Evolutionary conservation across 257 asterid species (phyloP), one percentile per base, ranked within the genome.

Genomic region (Nicotiana attenuata): DNA sequence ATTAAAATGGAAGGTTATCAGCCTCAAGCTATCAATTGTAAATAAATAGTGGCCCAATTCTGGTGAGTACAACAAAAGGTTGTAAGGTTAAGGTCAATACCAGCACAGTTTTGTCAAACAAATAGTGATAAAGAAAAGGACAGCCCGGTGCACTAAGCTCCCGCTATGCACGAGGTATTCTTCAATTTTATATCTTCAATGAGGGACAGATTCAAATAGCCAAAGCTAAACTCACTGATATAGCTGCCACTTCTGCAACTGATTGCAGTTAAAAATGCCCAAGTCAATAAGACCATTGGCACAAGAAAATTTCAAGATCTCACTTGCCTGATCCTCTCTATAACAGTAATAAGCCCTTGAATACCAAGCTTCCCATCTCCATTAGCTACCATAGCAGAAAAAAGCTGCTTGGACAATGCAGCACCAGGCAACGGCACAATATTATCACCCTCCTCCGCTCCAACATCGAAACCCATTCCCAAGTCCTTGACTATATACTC

Each of bases 401-500:
- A 95, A 90, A 95, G 14, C 88, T 95, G 97, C 87, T 93, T 93
- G 22, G 16, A 50, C 89, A 93, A 38, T 31, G 94, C 91, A 80
- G 99, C 97, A 78, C 97, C 99, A 1, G 97, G 98, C 88, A 92
- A 83, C 61, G 90, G 97, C 88, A 87, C 91, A 78, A 66, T 92
- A 8, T 82, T 68, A 14, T 41, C 86, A 31, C 85, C 90, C 56
- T 84, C 91, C 59, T 83, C 93, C 20, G 64, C 93, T 52, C 63
- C 96, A 10, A 38, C 89, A 86, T 90, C 93, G 80, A 89, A 88
- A 52, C 91, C 99, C 93, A 95, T 89, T 22, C 99, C 99, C 88
- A 95, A 82, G 84, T 95, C 99, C 90, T 95, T 95, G 84, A 95
- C 97, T 94, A 95, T 89, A 73, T 93, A 95, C 88, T 95, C 97